Base-by-base conservation (phyloP, 1,284 basidiomycete species). In the Ceratobasidium sp. region DNA sequence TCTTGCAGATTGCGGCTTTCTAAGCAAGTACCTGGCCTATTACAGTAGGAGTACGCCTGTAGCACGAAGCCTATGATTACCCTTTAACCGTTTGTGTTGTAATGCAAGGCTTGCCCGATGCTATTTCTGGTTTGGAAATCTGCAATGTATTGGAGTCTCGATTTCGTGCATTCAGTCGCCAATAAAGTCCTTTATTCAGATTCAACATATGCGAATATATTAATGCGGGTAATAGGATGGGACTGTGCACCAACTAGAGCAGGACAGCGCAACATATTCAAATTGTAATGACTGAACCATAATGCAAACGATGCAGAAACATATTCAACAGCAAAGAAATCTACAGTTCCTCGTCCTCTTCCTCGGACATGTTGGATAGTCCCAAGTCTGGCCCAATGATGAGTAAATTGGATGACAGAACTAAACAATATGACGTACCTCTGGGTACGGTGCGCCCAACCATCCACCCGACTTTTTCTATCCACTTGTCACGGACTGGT, bases 391-490 rank as follows among this genome's bases (percentile, higher is more conserved):
- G 7, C 43, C 40, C 32, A 35, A 35, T 25, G 25, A 35, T 58
- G 29, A 58, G 40, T 29, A 25, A 34, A 31, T 27, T 62, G 42
- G 32, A 22, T 47, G n/a, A 25, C n/a, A 13, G 29, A 43, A 31
- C 13, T n/a, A n/a, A n/a, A n/a, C n/a, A n/a, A 29, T 42, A 43
- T 43, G 17, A 25, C 57, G 43, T 62, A 62, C 57, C 58, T 52
- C 52, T 50, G 7, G 29, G 58, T 25, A 64, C 58, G 0, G 34
- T 81, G 72, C 88, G 83, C 3, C 88, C 86, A 13, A 90, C 86
- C 43, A 92, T 76, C 91, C 91, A 93, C 1, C 91, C 91, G 17
- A 90, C 89, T 74, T 85, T 87, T 17, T 76, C 73, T 6, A 91
- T 84, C 90, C 90, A 92, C 45, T 80, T 79, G 75, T 92, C 87